These are phyloP conservation scores for Fusarium neocosmosporiellum DNA, from an alignment of 2,329 filamentous ascomycete species.

Conservation along the genomic window DNA sequence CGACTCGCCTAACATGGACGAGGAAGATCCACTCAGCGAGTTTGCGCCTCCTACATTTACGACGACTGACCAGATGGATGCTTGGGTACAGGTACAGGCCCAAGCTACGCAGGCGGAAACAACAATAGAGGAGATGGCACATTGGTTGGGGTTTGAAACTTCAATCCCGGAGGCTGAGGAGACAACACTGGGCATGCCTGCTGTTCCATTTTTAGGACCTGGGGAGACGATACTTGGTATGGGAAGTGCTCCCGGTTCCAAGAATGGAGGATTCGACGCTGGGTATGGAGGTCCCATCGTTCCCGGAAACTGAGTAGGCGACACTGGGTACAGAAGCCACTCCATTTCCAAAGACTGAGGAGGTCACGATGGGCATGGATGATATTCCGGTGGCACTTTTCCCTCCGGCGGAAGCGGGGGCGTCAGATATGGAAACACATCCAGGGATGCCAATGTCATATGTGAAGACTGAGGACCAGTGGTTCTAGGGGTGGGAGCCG, in stretches of 20 bases:
- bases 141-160: background rate
- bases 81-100: background rate
- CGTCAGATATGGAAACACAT: background rate
- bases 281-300: background rate
- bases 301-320: background rate
- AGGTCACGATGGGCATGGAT: background rate
- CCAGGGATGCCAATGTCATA: background rate
- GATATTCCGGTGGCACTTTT: background rate
- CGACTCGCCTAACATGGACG: background rate
- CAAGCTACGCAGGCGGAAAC: background rate
- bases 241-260: background rate
- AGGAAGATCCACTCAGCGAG: background rate
- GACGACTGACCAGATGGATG: background rate
- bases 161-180: background rate
- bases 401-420: background rate
- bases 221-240: background rate
- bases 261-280: background rate
- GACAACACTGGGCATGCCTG: background rate
- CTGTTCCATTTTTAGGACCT: background rate
- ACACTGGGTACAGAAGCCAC: background rate
- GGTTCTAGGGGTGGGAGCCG: background rate
- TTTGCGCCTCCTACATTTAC: background rate
- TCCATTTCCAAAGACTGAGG: background rate
- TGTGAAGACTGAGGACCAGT: constrained; percentile 11
- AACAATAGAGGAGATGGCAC: background rate